Evolutionary conservation across 345 rosid genomes (phyloP).

Genomic region (Boechera divaricarpa): DNA sequence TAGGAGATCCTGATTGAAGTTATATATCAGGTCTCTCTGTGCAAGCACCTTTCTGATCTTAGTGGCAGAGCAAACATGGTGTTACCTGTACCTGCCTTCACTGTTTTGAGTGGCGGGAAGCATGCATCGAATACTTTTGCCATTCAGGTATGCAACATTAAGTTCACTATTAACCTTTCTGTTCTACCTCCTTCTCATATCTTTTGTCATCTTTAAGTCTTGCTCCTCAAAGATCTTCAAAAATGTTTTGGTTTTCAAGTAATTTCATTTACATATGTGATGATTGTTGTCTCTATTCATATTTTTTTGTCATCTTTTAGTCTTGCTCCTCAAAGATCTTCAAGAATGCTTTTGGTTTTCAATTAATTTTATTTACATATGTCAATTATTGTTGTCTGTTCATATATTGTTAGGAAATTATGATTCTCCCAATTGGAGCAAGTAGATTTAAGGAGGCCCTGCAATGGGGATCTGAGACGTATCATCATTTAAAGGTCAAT

Average conservation of each 20-base stretch:
- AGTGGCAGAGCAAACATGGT: constrained; percentile 66
- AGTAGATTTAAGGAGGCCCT: constrained; percentile 91
- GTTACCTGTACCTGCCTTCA: constrained; percentile 95
- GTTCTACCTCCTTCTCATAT: constrained; percentile 17
- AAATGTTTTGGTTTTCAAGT: constrained; percentile 6
- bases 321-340: background rate
- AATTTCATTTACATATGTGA: background rate
- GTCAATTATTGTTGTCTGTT: constrained; percentile 17
- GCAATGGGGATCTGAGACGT: constrained; percentile 95
- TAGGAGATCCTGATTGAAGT: constrained; percentile 34
- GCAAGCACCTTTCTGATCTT: constrained; percentile 90
- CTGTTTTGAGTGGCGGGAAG: constrained; percentile 90
- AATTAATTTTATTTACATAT: background rate
- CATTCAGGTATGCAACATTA: constrained; percentile 62
- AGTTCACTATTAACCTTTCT: background rate
- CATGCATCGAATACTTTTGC: constrained; percentile 85
- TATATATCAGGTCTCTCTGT: constrained; percentile 76
- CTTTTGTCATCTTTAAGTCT: background rate
- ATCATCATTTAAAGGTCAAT: constrained; percentile 92
- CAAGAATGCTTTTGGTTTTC: constrained; percentile 19
- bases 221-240: background rate
- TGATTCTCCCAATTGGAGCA: constrained; percentile 93
- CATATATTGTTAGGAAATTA: constrained; percentile 69
- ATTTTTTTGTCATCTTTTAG: background rate
- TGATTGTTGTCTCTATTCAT: constrained; percentile 14